phyloP scores from a whole-genome alignment of 305 asterid genomes.

The Fraxinus sp. region DNA sequence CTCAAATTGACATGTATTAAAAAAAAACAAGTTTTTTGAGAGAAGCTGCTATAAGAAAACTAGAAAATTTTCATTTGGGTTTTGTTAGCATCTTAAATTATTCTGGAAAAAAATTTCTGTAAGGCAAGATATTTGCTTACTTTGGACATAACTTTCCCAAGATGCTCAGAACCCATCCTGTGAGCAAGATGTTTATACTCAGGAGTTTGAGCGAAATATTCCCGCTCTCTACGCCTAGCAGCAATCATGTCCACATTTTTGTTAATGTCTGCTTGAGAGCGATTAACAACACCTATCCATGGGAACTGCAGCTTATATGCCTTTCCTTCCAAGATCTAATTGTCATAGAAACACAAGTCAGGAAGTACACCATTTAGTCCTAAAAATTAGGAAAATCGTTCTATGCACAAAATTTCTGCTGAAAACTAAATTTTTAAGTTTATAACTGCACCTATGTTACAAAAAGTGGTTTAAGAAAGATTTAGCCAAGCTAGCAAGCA shows the following conservation, averaged over 20 bases:
- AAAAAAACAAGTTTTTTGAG: background rate
- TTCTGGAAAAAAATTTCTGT: background rate
- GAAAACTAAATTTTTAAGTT: background rate
- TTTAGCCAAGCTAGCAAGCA: background rate
- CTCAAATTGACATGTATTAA: background rate
- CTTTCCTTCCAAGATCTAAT: conserved; percentile 83
- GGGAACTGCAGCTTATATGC: conserved; percentile 90
- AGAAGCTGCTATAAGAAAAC: conserved; percentile 1
- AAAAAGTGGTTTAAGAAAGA: background rate
- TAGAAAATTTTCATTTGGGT: conserved; percentile 1
- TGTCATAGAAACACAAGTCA: conserved; percentile 17
- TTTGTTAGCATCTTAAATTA: background rate
- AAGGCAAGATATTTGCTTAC: conserved; percentile 39
- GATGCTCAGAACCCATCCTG: conserved; percentile 97
- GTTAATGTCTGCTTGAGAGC: conserved; percentile 93
- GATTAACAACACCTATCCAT: conserved; percentile 98
- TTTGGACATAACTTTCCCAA: conserved; percentile 83
- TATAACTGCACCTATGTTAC: background rate
- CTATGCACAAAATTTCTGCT: conserved; percentile 4
- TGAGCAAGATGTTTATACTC: conserved; percentile 78
- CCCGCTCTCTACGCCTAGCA: conserved; percentile 86
- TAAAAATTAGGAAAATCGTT: background rate
- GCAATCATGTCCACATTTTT: conserved; percentile 95
- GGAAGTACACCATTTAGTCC: conserved; percentile 5
- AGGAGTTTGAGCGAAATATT: conserved; percentile 78